Base-by-base conservation (phyloP, 345 rosid species). In the Capsella bursapastoris region DNA sequence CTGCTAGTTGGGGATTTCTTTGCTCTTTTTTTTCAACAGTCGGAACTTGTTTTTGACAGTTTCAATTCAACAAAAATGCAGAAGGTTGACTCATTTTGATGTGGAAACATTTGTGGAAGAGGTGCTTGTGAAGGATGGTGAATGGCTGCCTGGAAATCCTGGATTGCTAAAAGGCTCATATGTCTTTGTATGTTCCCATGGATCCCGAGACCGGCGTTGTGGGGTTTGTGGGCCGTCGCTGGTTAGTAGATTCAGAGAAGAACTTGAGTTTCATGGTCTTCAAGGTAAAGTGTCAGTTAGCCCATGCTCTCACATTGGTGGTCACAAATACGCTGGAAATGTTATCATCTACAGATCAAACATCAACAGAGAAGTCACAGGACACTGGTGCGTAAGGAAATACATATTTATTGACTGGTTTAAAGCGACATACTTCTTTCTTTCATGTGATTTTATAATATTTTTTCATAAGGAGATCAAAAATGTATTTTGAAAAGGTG, bases 61-160 rank as follows among this genome's bases (percentile, higher is more conserved):
- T 43, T 51, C 44, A 18, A 61, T 14, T 27, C 2, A 11, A 71
- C 13, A n/a, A 50, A 78, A 69, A 4, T 90, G 89, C 89, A 94
- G 99, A 91, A 90, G 97, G 83, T 84, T 95, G 83, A 95, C 99
- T 15, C 99, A 95, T 84, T 95, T 95, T 78, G 99, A 95, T 70
- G 99, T 95, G 8, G 99, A 95, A 68, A 95, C 97, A 27, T 95
- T 95, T 81, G 97, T 92, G 8, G 99, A 95, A 74, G 98, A 92
- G 84, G 97, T 95, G 49, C 99, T 95, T 47, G 98, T 92, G 66
- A 92, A 95, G 80, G 87, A 92, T 77, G 86, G 91, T 50, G 97
- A 89, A 83, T 92, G 97, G 97, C 79, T 85, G 57, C 99, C 96
- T 62, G 98, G 97, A 72, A 83, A 90, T 68, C 99, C 98, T 6